Evolutionary conservation across 805 yeast genomes (phyloP).

Genomic region (Yamadazyma ubonensis): DNA sequence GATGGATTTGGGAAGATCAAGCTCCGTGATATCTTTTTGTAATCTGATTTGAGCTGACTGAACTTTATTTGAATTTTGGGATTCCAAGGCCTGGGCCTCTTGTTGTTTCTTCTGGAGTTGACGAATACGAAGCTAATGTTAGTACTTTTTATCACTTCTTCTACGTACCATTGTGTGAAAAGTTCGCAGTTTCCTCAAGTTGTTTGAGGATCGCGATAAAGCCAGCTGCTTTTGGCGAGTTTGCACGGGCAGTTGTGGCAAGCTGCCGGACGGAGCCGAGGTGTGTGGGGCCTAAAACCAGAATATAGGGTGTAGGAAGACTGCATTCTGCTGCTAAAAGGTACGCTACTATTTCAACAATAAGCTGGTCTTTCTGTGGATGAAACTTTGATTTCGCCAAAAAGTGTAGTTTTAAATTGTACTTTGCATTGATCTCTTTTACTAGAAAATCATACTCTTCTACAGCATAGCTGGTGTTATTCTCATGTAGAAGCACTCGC

Average conservation of each 20-base stretch:
- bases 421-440: slow-evolving; percentile 9
- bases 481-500: slow-evolving; percentile 3
- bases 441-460: slow-evolving; percentile 12
- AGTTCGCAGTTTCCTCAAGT: not conserved
- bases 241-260: not conserved
- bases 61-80: slow-evolving; percentile 26
- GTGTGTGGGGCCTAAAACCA: not conserved
- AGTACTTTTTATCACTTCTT: not conserved
- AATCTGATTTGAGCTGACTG: slow-evolving; percentile 69
- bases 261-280: not conserved
- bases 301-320: slow-evolving; percentile 13
- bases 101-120: slow-evolving; percentile 57
- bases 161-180: slow-evolving; percentile 8
- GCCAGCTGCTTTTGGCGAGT: no score
- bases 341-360: slow-evolving; percentile 7
- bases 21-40: slow-evolving; percentile 72
- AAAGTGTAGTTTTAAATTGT: not conserved
- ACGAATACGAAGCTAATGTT: slow-evolving; percentile 52
- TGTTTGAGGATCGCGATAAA: not conserved
- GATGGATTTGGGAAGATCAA: slow-evolving; percentile 61
- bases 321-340: slow-evolving; percentile 15
- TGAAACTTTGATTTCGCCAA: not conserved
- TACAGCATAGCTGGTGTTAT: slow-evolving; percentile 2
- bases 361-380: no score
- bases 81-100: slow-evolving; percentile 31